Evolutionary conservation across 1,139 yeast genomes (phyloP).

Genomic region (Yamadazyma friedrichii): DNA sequence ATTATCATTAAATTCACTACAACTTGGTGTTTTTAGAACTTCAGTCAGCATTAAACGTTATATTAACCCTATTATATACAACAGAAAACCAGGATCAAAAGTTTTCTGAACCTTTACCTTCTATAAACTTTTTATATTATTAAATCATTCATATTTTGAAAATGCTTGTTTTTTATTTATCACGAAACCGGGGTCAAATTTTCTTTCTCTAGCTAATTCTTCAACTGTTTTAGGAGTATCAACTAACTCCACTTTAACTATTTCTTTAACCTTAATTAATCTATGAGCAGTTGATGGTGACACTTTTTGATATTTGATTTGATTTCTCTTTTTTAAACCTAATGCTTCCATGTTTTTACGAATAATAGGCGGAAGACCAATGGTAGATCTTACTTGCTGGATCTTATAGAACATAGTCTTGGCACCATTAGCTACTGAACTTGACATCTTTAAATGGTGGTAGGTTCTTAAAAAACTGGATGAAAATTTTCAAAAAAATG

Average conservation of each 20-base stretch:
- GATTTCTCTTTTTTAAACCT: conserved; percentile 76
- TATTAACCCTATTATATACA: conserved; percentile 11
- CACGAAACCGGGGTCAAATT: conserved; percentile 60
- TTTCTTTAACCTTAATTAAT: conserved; percentile 79
- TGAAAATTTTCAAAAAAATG: conserved; percentile 6
- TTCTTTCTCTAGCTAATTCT: conserved; percentile 58
- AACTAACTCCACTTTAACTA: conserved; percentile 81
- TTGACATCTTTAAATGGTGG: conserved; percentile 12
- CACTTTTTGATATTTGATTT: conserved; percentile 69
- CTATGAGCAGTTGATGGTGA: conserved; percentile 84
- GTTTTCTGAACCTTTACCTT: not conserved
- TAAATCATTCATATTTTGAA: conserved; percentile 12
- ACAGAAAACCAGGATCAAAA: not conserved
- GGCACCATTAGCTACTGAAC: conserved; percentile 10
- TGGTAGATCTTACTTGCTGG: conserved; percentile 76
- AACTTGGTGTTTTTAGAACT: too few species aligned
- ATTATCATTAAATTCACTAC: too few species aligned
- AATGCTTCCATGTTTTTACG: conserved; percentile 67
- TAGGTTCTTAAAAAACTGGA: not conserved
- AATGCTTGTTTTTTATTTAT: conserved; percentile 18
- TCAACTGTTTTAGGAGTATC: conserved; percentile 47
- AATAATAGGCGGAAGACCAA: conserved; percentile 75
- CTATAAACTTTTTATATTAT: not conserved
- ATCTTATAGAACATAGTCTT: conserved; percentile 50
- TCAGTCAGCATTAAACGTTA: conserved; percentile 4